Evolutionary conservation across 2,329 filamentous ascomycete genomes (phyloP), one percentile per base, ranked within the genome.

Genomic region (Colletotrichum cordylinicola): DNA sequence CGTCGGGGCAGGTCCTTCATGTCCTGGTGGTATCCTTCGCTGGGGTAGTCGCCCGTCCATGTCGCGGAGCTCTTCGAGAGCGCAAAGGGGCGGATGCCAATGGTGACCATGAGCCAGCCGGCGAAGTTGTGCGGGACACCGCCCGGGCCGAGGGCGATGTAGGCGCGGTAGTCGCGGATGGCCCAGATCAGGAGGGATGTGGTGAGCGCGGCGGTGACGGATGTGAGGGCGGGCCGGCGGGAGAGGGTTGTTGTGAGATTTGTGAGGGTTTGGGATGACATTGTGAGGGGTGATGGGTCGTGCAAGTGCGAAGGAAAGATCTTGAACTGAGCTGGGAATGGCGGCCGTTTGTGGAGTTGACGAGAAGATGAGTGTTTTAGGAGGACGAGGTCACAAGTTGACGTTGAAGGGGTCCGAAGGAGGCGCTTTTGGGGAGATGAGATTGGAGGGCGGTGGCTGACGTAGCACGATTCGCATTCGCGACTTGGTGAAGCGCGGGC

Each of bases 81-180:
- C 4, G 73, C 69, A 7, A 77, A 76, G 7, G 76, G 76, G 6
- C 76, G 73, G 43, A 77, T 67, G 33, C 31, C 60, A 21, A 77
- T 21, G 6, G 73, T 70, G 24, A 76, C 69, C 31, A 84, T 24
- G 1, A 86, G 79, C 85, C 85, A 89, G 37, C 87, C 87, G 24
- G 81, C 37, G 33, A 84, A 33, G 71, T 87, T 87, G 78, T 87
- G 81, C 1, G 87, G 86, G 0, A 87, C 72, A 18, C 87, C 87
- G 72, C 87, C 87, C 5, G 82, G 83, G 16, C 87, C 87, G 37
- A 89, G 83, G 2, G 84, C 83, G 18, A 86, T 82, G 79, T 81
- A 89, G 64, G 80, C 82, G 6, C 77, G 80, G 80, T 89, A 89
- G 72, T 77, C 76, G 21, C 27, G 70, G 35, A 68, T 33, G 16